Conservation (phyloP, 352 stramenopile genomes). For the Pythium myriotylum region DNA sequence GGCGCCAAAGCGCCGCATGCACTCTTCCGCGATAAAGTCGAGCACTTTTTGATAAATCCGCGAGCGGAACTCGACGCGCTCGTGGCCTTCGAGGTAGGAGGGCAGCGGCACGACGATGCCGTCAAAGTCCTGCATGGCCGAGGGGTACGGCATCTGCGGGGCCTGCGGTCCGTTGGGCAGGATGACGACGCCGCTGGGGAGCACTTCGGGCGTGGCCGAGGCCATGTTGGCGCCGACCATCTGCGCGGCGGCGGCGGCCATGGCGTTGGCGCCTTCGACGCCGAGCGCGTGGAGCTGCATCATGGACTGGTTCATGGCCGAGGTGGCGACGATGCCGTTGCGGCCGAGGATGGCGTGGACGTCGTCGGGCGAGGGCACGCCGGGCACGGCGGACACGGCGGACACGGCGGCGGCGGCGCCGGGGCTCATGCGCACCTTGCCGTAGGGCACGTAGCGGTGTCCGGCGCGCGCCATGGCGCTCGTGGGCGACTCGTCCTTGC, state of each 20-base stretch:
- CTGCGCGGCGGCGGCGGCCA: constrained; percentile 10
- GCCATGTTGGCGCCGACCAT: constrained; percentile 5
- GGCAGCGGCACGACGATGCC: constrained; percentile 78
- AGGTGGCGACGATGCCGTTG: constrained; percentile 20
- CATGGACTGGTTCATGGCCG: constrained; percentile 19
- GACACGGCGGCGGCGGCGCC: not conserved
- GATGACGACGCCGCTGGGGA: constrained; percentile 39
- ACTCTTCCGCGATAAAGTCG: constrained; percentile 85
- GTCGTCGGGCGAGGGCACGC: no score
- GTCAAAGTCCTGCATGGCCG: constrained; percentile 75
- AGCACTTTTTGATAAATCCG: constrained; percentile 84
- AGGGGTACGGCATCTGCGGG: constrained; percentile 54
- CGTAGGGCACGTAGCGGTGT: constrained; percentile 28
- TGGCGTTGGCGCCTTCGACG: not conserved
- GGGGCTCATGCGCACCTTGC: constrained; percentile 29
- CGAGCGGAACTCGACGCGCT: constrained; percentile 73
- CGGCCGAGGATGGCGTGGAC: constrained; percentile 18
- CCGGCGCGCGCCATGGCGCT: constrained; percentile 13
- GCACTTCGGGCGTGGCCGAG: constrained; percentile 18
- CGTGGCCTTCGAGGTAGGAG: constrained; percentile 72
- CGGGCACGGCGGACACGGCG: no score
- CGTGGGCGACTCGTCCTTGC: constrained; percentile 23
- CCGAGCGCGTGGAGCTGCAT: constrained; percentile 27
- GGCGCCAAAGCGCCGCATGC: constrained; percentile 49
- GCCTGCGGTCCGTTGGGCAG: constrained; percentile 54